Evolutionary conservation across 306 rosid species (phyloP).

Genomic region (Canavalia ensiformis): DNA sequence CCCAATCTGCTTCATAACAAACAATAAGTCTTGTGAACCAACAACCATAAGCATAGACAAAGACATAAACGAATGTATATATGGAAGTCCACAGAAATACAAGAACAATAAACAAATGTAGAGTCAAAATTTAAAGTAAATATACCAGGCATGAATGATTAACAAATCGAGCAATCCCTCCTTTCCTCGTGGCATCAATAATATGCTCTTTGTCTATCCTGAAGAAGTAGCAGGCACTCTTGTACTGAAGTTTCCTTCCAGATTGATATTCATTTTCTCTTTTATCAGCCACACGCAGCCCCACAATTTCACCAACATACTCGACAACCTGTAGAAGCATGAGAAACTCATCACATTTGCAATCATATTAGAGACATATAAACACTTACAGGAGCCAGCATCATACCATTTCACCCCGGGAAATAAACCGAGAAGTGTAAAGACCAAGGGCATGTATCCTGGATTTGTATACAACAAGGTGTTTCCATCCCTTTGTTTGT

Average conservation of each 20-base stretch:
- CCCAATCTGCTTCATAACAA: conserved; percentile 15
- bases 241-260: conserved; percentile 74
- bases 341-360: conserved; percentile 33
- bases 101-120: conserved; percentile 14
- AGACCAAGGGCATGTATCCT: conserved; percentile 86
- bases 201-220: conserved; percentile 75
- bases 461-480: conserved; percentile 77
- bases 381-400: conserved; percentile 13
- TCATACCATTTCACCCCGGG: conserved; percentile 72
- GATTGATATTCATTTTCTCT: conserved; percentile 76
- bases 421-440: conserved; percentile 76
- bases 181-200: conserved; percentile 81
- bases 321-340: conserved; percentile 70
- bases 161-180: conserved; percentile 83
- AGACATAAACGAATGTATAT: background rate
- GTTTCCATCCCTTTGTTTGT: conserved; percentile 68
- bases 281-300: conserved; percentile 68
- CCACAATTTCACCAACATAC: conserved; percentile 83
- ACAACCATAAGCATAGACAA: background rate
- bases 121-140: background rate
- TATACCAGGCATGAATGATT: conserved; percentile 84
- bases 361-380: conserved; percentile 2
- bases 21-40: conserved; percentile 1
- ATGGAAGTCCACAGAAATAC: conserved; percentile 5
- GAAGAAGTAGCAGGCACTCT: conserved; percentile 84